A percentile compares a stretch with the other conserved stretches of the same genome.
Evolutionary conservation across 148 eudicot species (phyloP).

Genomic region (Camellia lanceoleosa): DNA sequence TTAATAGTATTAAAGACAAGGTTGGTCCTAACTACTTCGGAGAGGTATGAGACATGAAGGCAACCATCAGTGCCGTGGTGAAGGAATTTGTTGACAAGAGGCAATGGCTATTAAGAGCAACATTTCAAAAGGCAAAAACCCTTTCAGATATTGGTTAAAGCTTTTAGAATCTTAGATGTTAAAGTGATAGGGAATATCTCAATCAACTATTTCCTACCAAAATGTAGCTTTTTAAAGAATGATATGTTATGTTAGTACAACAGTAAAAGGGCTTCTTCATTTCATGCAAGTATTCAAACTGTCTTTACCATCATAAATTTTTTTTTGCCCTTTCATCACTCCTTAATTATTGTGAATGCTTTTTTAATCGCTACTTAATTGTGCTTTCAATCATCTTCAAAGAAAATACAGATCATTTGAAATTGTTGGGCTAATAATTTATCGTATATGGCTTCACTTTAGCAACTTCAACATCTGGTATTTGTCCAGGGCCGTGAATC

Average conservation of each 20-base stretch:
- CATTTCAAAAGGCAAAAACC: not conserved
- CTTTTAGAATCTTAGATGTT: not conserved
- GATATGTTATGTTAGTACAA: not conserved
- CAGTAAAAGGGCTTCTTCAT: not conserved
- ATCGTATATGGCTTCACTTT: not conserved
- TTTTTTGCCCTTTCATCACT: not conserved
- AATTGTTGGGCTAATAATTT: not conserved
- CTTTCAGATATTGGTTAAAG: not conserved
- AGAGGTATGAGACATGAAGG: not conserved
- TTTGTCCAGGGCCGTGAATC: slow-evolving; percentile 62
- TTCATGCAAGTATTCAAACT: not conserved
- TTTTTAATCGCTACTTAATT: not conserved
- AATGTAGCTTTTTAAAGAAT: not conserved
- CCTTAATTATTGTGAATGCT: not conserved
- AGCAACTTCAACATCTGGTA: not conserved
- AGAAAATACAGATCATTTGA: not conserved
- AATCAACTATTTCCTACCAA: not conserved
- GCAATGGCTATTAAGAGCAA: not conserved
- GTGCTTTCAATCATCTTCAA: not conserved
- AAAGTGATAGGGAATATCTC: not conserved
- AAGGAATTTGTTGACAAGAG: not conserved
- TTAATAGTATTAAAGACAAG: not conserved
- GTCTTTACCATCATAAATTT: not conserved
- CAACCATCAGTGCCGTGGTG: not conserved
- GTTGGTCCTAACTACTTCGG: not conserved